phyloP scores from a whole-genome alignment of 768 basidiomycete genomes.

The Chalciporus pseudorubinellus region DNA sequence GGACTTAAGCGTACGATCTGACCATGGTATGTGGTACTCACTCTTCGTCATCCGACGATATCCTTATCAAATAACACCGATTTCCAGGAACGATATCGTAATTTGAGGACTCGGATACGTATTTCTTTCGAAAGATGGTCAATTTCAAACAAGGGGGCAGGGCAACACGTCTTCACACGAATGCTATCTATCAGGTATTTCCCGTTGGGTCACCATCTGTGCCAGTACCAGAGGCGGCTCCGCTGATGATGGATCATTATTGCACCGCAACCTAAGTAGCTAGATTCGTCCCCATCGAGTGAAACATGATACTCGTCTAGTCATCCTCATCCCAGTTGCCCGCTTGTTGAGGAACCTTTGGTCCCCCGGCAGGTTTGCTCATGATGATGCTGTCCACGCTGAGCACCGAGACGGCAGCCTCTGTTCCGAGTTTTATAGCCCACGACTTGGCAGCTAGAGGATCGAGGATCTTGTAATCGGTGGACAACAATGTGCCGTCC shows the following conservation, averaged over 20 bases:
- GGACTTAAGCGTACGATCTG: too few species aligned
- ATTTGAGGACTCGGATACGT: too few species aligned
- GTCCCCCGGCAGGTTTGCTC: conserved; percentile 89
- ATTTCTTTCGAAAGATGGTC: too few species aligned
- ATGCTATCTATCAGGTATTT: too few species aligned
- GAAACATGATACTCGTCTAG: conserved; percentile 24
- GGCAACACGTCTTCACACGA: too few species aligned
- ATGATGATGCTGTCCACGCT: conserved; percentile 98
- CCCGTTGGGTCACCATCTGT: too few species aligned
- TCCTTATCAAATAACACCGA: too few species aligned
- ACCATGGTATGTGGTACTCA: too few species aligned
- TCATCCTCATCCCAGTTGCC: conserved; percentile 84
- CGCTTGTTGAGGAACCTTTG: conserved; percentile 82
- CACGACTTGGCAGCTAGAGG: conserved; percentile 88
- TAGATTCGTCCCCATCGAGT: conserved; percentile 1
- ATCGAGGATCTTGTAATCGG: conserved; percentile 71
- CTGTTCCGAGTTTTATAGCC: conserved; percentile 88
- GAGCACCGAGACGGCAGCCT: conserved; percentile 86
- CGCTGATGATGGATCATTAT: not conserved
- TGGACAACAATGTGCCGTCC: conserved; percentile 70
- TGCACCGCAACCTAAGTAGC: not conserved
- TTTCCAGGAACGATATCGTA: too few species aligned
- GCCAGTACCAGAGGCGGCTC: too few species aligned
- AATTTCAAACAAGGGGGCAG: too few species aligned
- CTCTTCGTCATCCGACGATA: too few species aligned